Evolutionary conservation across 1,139 yeast species (phyloP), one percentile per base, ranked within the genome.

Genomic region (Suhomyces anneliseae): DNA sequence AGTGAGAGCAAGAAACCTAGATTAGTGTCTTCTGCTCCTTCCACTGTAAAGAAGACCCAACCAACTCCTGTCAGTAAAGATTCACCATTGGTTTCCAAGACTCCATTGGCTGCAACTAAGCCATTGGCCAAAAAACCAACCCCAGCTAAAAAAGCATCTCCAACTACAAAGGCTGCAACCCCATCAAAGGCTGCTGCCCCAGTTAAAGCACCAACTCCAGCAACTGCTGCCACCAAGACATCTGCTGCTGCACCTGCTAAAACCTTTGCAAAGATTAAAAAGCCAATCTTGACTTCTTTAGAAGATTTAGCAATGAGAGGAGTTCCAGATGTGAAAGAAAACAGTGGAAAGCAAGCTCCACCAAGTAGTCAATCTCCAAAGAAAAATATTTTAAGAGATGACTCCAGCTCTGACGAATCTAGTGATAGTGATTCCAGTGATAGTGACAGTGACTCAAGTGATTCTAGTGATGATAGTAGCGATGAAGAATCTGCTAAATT

Each of bases 271-370:
- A 56, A 58, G 31, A 65, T 54, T 31, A 66, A 59, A 39, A 58
- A 57, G 35, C 72, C 73, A 1, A 49, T 59, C 1, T 68, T 83
- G 45, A 76, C 79, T 19, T 79, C 86, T 0, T 64, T 83, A 37
- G 75, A 77, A n/a, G 86, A 82, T 50, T 67, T 83, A 45, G 83
- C 76, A 1, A 67, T 72, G 26, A 68, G 82, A 49, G 88, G 87
- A 2, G 76, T 83, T 14, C 89, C 89, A 2, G 87, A 80, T 27
- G 87, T 83, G 1, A 74, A 70, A 47, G 87, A 82, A 24, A 27
- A 38, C 11, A 42, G n/a, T 9, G 14, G 15, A 8, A 45, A 40
- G 32, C 26, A 36, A 10, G 31, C 38, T n/a, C 39, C 49, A 11
- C 10, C 35, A 35, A 35, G 42, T 41, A 34, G 27, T n/a, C 40